Evolutionary conservation across 305 asterid genomes (phyloP), one percentile per base, ranked within the genome.

Genomic region (Fraxinus latifolia): DNA sequence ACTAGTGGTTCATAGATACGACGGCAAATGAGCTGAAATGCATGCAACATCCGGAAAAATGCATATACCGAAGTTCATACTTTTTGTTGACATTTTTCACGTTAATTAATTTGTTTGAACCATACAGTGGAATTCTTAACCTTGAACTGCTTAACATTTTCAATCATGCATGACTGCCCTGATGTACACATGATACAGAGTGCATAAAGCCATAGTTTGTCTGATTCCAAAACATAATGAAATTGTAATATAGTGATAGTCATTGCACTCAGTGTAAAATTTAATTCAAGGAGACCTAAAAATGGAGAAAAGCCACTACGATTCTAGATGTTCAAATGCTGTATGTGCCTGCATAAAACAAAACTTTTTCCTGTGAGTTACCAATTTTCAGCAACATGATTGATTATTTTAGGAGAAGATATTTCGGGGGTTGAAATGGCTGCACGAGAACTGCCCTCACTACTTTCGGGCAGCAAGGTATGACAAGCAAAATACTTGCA

Each of bases 401-500:
- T 7, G 25, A 55, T 5, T 34, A 33, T 36, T 73, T 7, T 23
- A 44, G 55, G 32, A 36, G 47, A 72, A 34, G 27, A 73, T 34
- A 73, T 71, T 23, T 34, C 31, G 31, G 55, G 39, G 37, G 37
- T 76, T 4, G 27, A 5, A 55, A 55, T 55, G 25, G 25, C 27
- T 58, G 70, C 68, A 58, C 0, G 31, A 3, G 37, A 33, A 81
- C 53, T 17, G 53, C 76, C 82, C 82, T 65, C 83, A 47, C 77
- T 15, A 76, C 70, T 58, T 58, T 19, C 34, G 44, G 33, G 76
- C 55, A 70, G 85, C 32, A 11, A 36, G 36, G 19, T 58, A 21
- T 50, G 47, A 79, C 75, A 83, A 74, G 86, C 39, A 76, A 33
- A 14, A 9, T 29, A 77, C 77, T 60, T 53, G 33, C 65, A 58